Percentiles rank a stretch among this genome's conserved stretches.
Evolutionary conservation across 2,329 filamentous ascomycete genomes (phyloP).

Genomic region (Penicillium glabrum): DNA sequence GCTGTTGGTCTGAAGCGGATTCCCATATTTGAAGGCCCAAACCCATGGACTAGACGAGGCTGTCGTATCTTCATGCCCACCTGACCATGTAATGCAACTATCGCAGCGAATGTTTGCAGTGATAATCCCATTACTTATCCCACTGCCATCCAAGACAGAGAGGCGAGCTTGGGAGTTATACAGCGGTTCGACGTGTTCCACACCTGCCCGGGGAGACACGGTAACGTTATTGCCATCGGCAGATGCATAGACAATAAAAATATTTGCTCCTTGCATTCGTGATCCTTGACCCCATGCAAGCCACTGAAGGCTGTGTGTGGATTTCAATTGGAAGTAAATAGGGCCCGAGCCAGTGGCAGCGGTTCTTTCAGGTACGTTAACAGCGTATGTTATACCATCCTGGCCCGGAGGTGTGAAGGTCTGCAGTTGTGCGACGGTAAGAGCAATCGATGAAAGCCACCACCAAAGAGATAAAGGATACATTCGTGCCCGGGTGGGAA

Average conservation of each 20-base stretch:
- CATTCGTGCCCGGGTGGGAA: too few species aligned
- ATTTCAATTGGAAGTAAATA: slow-evolving; percentile 59
- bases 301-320: slow-evolving; percentile 55
- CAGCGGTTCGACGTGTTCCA: slow-evolving; percentile 50
- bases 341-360: slow-evolving; percentile 53
- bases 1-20: slow-evolving; percentile 19
- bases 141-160: slow-evolving; percentile 60
- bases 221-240: slow-evolving; percentile 54
- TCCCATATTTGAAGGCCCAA: slow-evolving; percentile 28
- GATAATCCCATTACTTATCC: slow-evolving; percentile 55
- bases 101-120: slow-evolving; percentile 56
- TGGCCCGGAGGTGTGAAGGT: slow-evolving; percentile 11
- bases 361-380: slow-evolving; percentile 57
- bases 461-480: too few species aligned
- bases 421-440: slow-evolving; percentile 12
- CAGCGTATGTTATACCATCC: slow-evolving; percentile 37
- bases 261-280: slow-evolving; percentile 56
- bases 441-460: too few species aligned
- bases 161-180: slow-evolving; percentile 49
- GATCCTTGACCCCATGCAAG: slow-evolving; percentile 57
- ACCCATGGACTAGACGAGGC: slow-evolving; percentile 27
- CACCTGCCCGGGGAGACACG: slow-evolving; percentile 55
- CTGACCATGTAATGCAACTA: slow-evolving; percentile 25
- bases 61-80: slow-evolving; percentile 14
- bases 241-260: slow-evolving; percentile 58